Evolutionary conservation across 1,284 basidiomycete genomes (phyloP), one percentile per base, ranked within the genome.

Genomic region (Sporisorium sorghi): DNA sequence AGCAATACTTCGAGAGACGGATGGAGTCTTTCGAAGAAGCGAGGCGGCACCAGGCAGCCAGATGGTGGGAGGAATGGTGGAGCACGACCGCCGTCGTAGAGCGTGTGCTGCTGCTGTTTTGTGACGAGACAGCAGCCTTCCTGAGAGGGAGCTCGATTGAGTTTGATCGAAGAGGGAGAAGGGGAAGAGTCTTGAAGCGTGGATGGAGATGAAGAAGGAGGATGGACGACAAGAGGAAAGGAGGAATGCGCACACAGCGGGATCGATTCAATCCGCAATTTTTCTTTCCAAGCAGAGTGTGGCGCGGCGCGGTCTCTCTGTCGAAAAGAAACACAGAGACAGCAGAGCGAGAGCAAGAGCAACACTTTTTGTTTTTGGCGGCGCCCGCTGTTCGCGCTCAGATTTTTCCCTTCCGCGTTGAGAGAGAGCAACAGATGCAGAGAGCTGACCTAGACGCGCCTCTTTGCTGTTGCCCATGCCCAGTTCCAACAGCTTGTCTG

Each of bases 41-140:
- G 49, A 53, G 67, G 67, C 67, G 43, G 67, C 67, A 56, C 67
- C 67, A 39, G 67, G 67, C 67, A 70, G 67, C 67, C 67, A 70
- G 44, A 32, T 57, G 48, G 59, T 52, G 21, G 40, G 53, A 56
- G 57, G 61, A 64, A 70, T 70, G 52, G 44, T 64, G 67, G 40
- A 59, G 48, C 8, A 37, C 43, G 21, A 30, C 42, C 49, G 43
- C 49, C 39, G 37, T 30, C 37, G 28, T 30, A 46, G 59, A 56
- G 39, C 28, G 55, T 28, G 21, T 42, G 28, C 46, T 47, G 44
- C 56, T 26, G 59, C 59, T 58, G 59, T 46, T n/a, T 28, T 53
- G 40, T 49, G 47, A 43, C 30, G 37, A 30, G 30, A 40, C 24
- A 52, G 51, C 51, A 42, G 47, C 33, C n/a, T 43, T 39, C 10